These are phyloP conservation scores for Backusella tarrabulga DNA, from an alignment of 192 early-diverging fungal genomes.

Conservation along the genomic window DNA sequence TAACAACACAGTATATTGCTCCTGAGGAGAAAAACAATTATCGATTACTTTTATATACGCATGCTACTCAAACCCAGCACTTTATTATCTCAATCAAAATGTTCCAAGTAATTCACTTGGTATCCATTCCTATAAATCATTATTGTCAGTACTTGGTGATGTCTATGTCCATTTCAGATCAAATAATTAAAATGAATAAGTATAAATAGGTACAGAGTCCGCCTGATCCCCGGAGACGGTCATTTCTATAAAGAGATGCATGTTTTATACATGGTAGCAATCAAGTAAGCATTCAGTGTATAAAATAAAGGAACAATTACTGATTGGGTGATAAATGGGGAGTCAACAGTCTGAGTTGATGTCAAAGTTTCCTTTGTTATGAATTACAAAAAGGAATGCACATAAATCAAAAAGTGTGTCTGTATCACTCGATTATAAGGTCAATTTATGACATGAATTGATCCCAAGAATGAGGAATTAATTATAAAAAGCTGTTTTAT, in stretches of 20 bases:
- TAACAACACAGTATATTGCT: background rate
- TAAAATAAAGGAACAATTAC: background rate
- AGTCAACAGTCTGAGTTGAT: background rate
- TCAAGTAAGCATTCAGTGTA: background rate
- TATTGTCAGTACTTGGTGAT: background rate
- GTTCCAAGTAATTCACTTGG: background rate
- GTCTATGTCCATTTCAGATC: background rate
- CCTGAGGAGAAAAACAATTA: background rate
- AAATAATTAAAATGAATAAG: background rate
- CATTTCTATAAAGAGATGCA: background rate
- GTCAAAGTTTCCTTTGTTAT: background rate
- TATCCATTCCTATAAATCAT: background rate
- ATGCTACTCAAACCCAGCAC: background rate
- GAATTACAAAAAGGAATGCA: background rate
- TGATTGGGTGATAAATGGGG: background rate
- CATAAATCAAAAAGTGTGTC: background rate
- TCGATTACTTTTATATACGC: background rate
- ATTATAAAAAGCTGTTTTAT: background rate
- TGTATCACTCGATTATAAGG: background rate
- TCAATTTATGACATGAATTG: background rate
- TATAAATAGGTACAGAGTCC: background rate
- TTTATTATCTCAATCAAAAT: background rate
- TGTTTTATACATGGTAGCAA: background rate
- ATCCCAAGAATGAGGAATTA: background rate
- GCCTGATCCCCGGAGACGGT: background rate